Evolutionary conservation across 2,329 filamentous ascomycete genomes (phyloP).

Genomic region (Aspergillus costaricaensis): DNA sequence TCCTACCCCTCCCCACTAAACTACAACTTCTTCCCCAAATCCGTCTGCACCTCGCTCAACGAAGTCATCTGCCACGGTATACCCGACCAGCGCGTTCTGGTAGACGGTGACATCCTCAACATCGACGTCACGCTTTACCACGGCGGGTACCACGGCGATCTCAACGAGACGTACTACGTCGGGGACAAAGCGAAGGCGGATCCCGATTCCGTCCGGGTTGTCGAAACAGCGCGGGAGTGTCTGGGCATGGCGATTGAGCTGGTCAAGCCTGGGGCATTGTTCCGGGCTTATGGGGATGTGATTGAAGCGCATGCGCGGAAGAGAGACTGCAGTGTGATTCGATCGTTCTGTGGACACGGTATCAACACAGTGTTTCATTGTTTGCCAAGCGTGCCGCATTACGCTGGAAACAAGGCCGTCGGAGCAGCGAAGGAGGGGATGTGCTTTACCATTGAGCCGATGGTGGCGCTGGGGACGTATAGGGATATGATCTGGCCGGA

Average conservation of each 20-base stretch:
- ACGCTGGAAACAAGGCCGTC: constrained; percentile 92
- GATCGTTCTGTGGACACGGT: constrained; percentile 89
- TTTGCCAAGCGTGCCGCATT: constrained; percentile 88
- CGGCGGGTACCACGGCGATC: constrained; percentile 84
- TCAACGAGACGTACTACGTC: constrained; percentile 96
- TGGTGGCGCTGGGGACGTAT: constrained; percentile 84
- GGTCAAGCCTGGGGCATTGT: constrained; percentile 82
- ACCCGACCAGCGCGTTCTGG: constrained; percentile 76
- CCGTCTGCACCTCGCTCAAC: constrained; percentile 87
- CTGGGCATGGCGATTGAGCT: constrained; percentile 80
- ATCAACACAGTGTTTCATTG: constrained; percentile 88
- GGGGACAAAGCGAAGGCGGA: constrained; percentile 78
- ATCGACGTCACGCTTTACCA: constrained; percentile 91
- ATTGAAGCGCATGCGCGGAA: constrained; percentile 84
- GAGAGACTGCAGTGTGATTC: constrained; percentile 76
- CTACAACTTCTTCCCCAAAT: constrained; percentile 92
- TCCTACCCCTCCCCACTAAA: constrained; percentile 91
- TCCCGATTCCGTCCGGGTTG: constrained; percentile 77
- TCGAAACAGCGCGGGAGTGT: constrained; percentile 81
- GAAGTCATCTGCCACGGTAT: constrained; percentile 97
- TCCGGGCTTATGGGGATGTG: constrained; percentile 83
- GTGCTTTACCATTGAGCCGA: constrained; percentile 96
- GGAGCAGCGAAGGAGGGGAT: constrained; percentile 87
- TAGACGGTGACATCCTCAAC: constrained; percentile 91
- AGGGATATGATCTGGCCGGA: constrained; percentile 92